Base-by-base conservation (phyloP, 768 basidiomycete species). In the Russula compacta region DNA sequence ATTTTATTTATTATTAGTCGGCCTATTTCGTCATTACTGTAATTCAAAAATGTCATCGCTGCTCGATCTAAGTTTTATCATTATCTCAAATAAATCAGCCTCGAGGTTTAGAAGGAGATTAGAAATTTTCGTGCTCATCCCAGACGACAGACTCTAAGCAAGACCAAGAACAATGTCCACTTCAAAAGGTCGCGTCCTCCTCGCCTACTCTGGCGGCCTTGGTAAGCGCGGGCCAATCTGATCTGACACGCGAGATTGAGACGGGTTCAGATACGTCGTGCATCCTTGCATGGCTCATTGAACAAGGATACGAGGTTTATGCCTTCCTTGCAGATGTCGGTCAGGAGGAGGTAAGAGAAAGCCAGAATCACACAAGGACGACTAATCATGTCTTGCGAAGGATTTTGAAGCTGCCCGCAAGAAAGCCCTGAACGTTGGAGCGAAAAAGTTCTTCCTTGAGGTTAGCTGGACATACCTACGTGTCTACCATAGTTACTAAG, bases 241-340 rank as follows among this genome's bases (percentile, higher is more conserved):
- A 42, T 24, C n/a, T 36, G 32, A 48, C 48, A 14, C 10, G 46
- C 4, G 50, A 50, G 50, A 39, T 36, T 56, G 17, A 61, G 36
- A 32, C 40, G 4, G 4, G 42, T 58, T 10, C 68, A 95, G 97
- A 99, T 75, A 99, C 97, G 21, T 98, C 95, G 40, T 98, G 95
- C 76, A 99, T 99, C 77, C 87, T 98, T 68, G 92, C 92, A 55
- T 99, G 95, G 95, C 80, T 99, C 75, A 93, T 98, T 74, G 97
- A 99, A 73, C 81, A 98, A 73, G 94, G 92, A 60, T 99, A 98
- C 76, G 91, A 98, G 71, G 95, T 98, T 65, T 84, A 88, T 67
- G 92, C 94, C 24, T 98, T 95, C 82, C 94, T 95, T 90, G 92
- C 92, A 12, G 91, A 95, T 76, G 88, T 95, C 58, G 92, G 91